These are phyloP conservation scores for Lasiosphaeris hirsuta DNA, from an alignment of 495 filamentous ascomycete genomes.

Conservation along the genomic window DNA sequence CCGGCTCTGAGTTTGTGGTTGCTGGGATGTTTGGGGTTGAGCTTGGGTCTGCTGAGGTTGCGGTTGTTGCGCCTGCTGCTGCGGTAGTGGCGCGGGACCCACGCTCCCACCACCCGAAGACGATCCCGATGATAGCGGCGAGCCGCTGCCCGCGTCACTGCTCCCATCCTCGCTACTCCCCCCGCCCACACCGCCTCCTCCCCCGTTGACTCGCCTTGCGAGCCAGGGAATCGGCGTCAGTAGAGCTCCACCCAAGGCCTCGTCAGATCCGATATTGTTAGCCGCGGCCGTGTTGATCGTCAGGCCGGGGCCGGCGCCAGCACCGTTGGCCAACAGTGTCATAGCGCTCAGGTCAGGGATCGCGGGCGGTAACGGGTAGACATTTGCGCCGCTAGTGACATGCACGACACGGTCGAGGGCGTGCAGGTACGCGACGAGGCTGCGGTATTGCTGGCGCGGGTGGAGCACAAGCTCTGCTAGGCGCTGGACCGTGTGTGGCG, in stretches of 20 bases:
- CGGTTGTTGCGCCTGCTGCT: conserved; percentile 16
- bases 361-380: conserved; percentile 75
- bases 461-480: conserved; percentile 83
- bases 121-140: conserved; percentile 21
- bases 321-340: conserved; percentile 54
- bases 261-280: conserved; percentile 66
- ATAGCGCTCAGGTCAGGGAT: conserved; percentile 46
- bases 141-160: conserved; percentile 19
- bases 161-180: conserved; percentile 19
- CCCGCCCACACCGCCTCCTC: conserved; percentile 19
- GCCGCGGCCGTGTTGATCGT: conserved; percentile 31
- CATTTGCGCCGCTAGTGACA: conserved; percentile 75
- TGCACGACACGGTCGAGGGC: conserved; percentile 89
- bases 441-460: conserved; percentile 75
- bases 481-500: conserved; percentile 90
- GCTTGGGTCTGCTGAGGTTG: conserved; percentile 23
- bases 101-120: background rate
- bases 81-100: conserved; percentile 11
- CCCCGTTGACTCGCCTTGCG: conserved; percentile 27
- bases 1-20: too few species aligned
- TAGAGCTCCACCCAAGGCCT: conserved; percentile 84
- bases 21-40: background rate
- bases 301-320: conserved; percentile 45
- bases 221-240: conserved; percentile 95
- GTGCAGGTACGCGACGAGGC: conserved; percentile 77